These are phyloP conservation scores for Pythium dissimile DNA, from an alignment of 352 stramenopile species.

Conservation along the genomic window DNA sequence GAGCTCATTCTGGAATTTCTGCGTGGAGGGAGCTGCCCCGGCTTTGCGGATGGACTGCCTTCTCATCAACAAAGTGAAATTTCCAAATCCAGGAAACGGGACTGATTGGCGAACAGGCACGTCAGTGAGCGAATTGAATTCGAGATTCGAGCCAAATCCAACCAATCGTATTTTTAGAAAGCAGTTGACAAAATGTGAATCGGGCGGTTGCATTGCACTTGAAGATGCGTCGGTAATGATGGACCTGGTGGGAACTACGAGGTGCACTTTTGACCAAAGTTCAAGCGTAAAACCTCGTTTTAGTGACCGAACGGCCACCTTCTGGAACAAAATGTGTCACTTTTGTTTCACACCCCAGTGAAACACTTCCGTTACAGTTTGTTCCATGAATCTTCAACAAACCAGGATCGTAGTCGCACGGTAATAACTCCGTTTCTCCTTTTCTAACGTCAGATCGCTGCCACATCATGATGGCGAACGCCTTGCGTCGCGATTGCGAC, in stretches of 20 bases:
- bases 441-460: too few species aligned
- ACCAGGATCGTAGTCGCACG: too few species aligned
- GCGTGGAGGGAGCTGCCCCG: too few species aligned
- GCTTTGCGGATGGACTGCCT: too few species aligned
- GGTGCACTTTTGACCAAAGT: background rate
- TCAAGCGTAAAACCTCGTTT: background rate
- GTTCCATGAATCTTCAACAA: too few species aligned
- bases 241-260: background rate
- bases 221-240: background rate
- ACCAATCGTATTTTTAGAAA: background rate
- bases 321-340: background rate
- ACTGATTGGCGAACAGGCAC: background rate
- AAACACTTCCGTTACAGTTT: too few species aligned
- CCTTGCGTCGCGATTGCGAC: constrained; percentile 29
- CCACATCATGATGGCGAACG: constrained; percentile 7
- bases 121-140: background rate
- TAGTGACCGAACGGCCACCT: constrained; percentile 3
- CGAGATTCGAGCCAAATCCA: background rate
- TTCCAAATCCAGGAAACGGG: background rate
- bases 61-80: constrained; percentile 11
- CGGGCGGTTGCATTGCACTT: background rate
- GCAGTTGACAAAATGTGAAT: constrained; percentile 7
- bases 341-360: too few species aligned
- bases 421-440: too few species aligned
- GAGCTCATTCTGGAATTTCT: too few species aligned